A percentile compares a stretch with the other conserved stretches of the same genome.
Evolutionary conservation across 371 early-diverging fungal genomes (phyloP).

Genomic region (Apophysomyces sp.): DNA sequence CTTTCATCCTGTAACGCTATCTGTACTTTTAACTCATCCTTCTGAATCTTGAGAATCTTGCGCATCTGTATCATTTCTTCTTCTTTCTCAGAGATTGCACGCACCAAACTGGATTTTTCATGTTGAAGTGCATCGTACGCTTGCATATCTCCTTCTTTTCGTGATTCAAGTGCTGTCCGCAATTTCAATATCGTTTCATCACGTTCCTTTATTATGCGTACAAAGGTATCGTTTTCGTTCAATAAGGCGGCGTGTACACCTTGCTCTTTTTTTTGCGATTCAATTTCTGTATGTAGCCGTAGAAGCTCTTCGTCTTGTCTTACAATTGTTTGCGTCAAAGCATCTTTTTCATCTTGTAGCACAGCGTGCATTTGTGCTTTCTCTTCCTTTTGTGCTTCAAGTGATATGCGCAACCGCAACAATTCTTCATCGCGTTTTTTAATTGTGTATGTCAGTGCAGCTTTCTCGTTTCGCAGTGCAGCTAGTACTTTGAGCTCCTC

Average conservation of each 20-base stretch:
- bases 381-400: neutral
- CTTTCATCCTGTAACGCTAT: neutral
- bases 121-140: neutral
- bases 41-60: neutral
- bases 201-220: no score
- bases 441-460: no score
- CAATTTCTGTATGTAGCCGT: no score
- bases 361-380: neutral
- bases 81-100: neutral
- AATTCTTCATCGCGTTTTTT: no score
- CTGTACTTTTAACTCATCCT: neutral
- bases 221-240: no score
- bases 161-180: neutral
- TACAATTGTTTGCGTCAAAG: neutral
- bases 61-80: neutral
- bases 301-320: neutral
- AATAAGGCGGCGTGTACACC: no score
- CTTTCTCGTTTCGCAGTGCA: no score
- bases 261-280: no score
- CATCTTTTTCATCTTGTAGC: neutral
- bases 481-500: no score
- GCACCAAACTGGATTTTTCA: neutral
- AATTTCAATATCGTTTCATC: no score
- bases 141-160: neutral
- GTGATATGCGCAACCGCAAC: no score